Percentiles rank a stretch among this genome's conserved stretches.
phyloP scores from a whole-genome alignment of 805 yeast species.

The Lachancea waltii region DNA sequence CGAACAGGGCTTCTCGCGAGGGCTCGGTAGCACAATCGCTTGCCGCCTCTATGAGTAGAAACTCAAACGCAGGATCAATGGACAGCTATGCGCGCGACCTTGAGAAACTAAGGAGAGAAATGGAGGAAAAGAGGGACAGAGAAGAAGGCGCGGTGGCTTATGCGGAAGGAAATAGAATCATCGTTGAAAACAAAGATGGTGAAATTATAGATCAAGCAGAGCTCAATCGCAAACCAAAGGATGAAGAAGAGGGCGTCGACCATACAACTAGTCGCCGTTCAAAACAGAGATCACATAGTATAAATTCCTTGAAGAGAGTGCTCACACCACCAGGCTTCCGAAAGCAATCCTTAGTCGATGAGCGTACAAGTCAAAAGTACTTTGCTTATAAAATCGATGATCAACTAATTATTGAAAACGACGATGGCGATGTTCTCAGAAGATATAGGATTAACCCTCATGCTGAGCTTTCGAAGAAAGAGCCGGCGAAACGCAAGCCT shows the following conservation, averaged over 20 bases:
- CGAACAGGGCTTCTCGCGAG: no score
- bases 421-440: constrained; percentile 85
- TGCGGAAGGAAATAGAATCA: constrained; percentile 62
- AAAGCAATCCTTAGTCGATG: constrained; percentile 17
- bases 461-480: no score
- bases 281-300: constrained; percentile 28
- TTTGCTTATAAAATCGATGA: constrained; percentile 78
- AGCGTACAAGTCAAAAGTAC: constrained; percentile 24
- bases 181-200: constrained; percentile 80
- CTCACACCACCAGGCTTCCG: constrained; percentile 19
- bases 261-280: constrained; percentile 11
- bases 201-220: constrained; percentile 60
- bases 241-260: constrained; percentile 20
- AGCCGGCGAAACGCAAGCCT: constrained; percentile 10
- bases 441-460: constrained; percentile 71
- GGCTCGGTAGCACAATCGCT: no score
- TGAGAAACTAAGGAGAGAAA: constrained; percentile 17
- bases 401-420: constrained; percentile 76
- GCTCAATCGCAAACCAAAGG: constrained; percentile 25
- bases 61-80: constrained; percentile 1
- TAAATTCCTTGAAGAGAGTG: constrained; percentile 25
- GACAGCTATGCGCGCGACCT: constrained; percentile 11
- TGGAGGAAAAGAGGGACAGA: constrained; percentile 24
- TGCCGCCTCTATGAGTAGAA: no score
- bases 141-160: constrained; percentile 39